Evolutionary conservation across 805 yeast genomes (phyloP).

Genomic region (Candida qinlingensis): DNA sequence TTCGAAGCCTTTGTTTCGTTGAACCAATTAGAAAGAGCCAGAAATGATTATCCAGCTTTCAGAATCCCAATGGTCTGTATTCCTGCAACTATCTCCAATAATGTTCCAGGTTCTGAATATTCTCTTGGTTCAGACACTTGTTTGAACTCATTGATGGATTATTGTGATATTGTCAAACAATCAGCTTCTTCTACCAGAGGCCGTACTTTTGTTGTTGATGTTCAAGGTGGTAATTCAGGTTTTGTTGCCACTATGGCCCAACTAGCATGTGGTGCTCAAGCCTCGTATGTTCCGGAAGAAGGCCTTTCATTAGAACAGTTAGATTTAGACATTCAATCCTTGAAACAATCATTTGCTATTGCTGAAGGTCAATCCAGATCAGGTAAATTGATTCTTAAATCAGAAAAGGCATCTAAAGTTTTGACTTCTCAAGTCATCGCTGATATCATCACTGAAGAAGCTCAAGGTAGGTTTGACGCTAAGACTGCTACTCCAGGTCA

Average conservation of each 20-base stretch:
- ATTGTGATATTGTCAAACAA: constrained; percentile 77
- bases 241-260: constrained; percentile 67
- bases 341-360: constrained; percentile 53
- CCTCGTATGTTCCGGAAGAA: constrained; percentile 73
- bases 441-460: constrained; percentile 58
- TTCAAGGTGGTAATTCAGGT: constrained; percentile 84
- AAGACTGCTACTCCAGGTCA: constrained; percentile 83
- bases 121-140: constrained; percentile 75
- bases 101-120: constrained; percentile 79
- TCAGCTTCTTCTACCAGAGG: constrained; percentile 75
- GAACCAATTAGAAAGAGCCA: constrained; percentile 57
- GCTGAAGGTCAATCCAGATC: constrained; percentile 61
- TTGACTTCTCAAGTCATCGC: constrained; percentile 63
- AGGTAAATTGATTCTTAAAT: constrained; percentile 66
- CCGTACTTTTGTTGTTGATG: constrained; percentile 75
- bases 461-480: constrained; percentile 63
- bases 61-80: constrained; percentile 72
- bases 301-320: constrained; percentile 54
- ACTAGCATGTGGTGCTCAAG: constrained; percentile 66
- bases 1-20: constrained; percentile 75
- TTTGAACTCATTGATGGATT: constrained; percentile 60
- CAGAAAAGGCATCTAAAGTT: constrained; percentile 68
- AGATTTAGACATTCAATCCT: constrained; percentile 57
- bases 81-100: constrained; percentile 77
- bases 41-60: constrained; percentile 61